phyloP scores from a whole-genome alignment of 2,329 filamentous ascomycete genomes.

The Elsinoe necatrix region DNA sequence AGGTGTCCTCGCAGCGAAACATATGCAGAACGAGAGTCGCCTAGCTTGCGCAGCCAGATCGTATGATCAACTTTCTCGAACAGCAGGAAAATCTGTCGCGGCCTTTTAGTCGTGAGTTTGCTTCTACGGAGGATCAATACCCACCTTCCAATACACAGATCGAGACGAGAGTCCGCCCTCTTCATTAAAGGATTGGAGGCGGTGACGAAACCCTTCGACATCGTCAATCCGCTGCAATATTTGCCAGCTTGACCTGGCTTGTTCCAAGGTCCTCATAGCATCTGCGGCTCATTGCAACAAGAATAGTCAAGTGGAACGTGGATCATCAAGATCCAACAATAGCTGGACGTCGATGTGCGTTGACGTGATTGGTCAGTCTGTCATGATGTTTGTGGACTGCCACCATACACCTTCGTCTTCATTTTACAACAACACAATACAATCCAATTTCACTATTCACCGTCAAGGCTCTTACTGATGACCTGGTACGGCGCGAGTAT shows the following conservation, averaged over 20 bases:
- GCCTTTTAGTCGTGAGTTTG: constrained; percentile 8
- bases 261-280: constrained; percentile 28
- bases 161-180: constrained; percentile 50
- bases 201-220: constrained; percentile 26
- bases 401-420: neutral
- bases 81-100: constrained; percentile 63
- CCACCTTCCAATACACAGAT: constrained; percentile 87
- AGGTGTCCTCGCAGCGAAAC: constrained; percentile 62
- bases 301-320: neutral
- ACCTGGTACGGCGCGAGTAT: no score
- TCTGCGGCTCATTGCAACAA: constrained; percentile 1
- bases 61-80: constrained; percentile 58
- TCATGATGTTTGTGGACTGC: neutral
- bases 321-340: neutral
- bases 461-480: no score
- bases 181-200: constrained; percentile 23
- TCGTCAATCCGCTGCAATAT: constrained; percentile 24
- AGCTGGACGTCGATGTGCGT: neutral
- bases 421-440: neutral
- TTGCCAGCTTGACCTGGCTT: constrained; percentile 28
- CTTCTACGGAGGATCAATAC: neutral
- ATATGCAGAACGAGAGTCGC: constrained; percentile 67
- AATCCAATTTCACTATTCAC: no score
- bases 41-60: constrained; percentile 60
- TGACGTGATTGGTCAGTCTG: constrained; percentile 1